Evolutionary conservation across 805 yeast genomes (phyloP).

Genomic region (Saccharomycopsis babjevae): DNA sequence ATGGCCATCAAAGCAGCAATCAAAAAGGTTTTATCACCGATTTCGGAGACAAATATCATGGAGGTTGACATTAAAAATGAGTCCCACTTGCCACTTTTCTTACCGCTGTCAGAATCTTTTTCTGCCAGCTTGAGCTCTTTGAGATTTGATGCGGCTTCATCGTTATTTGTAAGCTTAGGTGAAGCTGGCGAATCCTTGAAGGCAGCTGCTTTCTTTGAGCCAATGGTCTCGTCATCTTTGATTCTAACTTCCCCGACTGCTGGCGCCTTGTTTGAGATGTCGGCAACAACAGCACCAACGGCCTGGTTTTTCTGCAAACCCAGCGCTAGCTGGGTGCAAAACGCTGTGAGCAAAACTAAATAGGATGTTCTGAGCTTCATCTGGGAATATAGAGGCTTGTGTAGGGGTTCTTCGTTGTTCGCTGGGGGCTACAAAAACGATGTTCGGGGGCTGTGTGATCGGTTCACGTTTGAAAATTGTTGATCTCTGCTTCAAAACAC

Average conservation of each 20-base stretch:
- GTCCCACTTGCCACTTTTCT: constrained; percentile 22
- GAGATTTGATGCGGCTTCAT: not conserved
- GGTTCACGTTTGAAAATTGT: too few relatives aligned
- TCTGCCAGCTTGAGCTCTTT: not conserved
- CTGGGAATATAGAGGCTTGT: too few relatives aligned
- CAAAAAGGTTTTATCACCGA: constrained; percentile 94
- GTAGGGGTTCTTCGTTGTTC: too few relatives aligned
- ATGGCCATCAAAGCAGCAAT: constrained; percentile 98
- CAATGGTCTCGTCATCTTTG: not conserved
- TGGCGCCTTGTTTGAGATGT: not conserved
- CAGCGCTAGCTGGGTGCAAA: not conserved
- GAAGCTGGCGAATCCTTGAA: not conserved
- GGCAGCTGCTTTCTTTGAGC: not conserved
- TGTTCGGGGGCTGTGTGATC: too few relatives aligned
- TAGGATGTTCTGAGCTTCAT: not conserved
- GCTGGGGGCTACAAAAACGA: too few relatives aligned
- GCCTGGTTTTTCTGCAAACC: not conserved
- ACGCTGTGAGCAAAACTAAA: not conserved
- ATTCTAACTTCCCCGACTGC: not conserved
- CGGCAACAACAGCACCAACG: not conserved
- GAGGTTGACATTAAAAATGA: constrained; percentile 73
- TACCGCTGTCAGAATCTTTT: not conserved
- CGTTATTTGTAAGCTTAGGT: too few relatives aligned
- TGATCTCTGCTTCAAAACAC: too few relatives aligned
- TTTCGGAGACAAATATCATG: constrained; percentile 92